Base-by-base conservation (phyloP, 441 rosid genomes). In the Sinapis alba region DNA sequence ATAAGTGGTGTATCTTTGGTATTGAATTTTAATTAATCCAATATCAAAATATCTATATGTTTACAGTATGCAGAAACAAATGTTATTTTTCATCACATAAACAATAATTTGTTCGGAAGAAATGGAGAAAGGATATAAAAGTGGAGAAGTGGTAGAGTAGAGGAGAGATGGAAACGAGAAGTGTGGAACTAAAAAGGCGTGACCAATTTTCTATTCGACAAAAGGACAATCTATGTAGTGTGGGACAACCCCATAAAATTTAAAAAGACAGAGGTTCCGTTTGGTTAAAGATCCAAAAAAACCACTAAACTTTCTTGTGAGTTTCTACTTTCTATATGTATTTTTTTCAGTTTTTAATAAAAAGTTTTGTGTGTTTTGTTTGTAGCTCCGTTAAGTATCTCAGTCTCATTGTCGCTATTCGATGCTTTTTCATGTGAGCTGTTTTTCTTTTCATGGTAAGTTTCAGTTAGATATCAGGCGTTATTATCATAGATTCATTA, bases 341-440 rank as follows among this genome's bases (percentile, higher is more conserved):
- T 8, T 0, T 62, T n/a, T 41, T 12, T 26, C 20, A 13, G 0
- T 9, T 11, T 11, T 30, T 27, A 12, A 2, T 10, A 6, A 9
- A 5, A 30, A 21, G n/a, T 21, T 0, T 1, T 56, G 12, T 9
- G 57, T 51, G 47, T 64, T 73, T 26, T 19, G 51, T 73, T 26
- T 19, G 51, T 63, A 38, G 24, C 57, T 65, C 16, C 20, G 6
- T 7, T 50, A 61, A 20, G 24, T 27, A 32, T 62, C 51, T 50
- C 54, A 38, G 20, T 74, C 12, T 51, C 5, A 7, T 62, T 69
- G 70, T 62, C 75, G 65, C 56, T 54, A 62, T 28, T 38, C 51
- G 79, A 69, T 62, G 75, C 36, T 69, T 76, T 76, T 76, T 69
- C 79, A 69, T 62, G 74, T 69, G 75, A 69, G 56, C 70, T 62